Percentiles rank a stretch among this genome's conserved stretches.
These are phyloP conservation scores for Carex arenaria DNA, from an alignment of 202 grass and related monocot species.

Conservation along the genomic window DNA sequence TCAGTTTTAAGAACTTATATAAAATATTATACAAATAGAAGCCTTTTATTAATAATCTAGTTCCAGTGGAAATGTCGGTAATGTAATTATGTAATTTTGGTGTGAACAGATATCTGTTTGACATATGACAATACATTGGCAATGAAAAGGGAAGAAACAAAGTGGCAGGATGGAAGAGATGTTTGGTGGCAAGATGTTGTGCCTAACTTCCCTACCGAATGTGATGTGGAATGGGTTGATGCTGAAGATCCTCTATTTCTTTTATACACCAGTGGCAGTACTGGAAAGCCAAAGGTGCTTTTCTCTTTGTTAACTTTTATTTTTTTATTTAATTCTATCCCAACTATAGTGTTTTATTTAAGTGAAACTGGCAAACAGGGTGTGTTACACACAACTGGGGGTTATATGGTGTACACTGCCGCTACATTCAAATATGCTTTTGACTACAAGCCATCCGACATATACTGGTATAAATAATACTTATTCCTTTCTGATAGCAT, in stretches of 20 bases:
- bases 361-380: conserved; percentile 42
- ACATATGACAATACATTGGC: conserved; percentile 72
- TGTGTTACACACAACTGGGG: conserved; percentile 96
- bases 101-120: conserved; percentile 67
- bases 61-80: conserved; percentile 9
- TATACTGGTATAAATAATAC: conserved; percentile 73
- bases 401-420: conserved; percentile 94
- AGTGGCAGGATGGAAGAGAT: conserved; percentile 67
- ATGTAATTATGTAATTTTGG: conserved; percentile 25
- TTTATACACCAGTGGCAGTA: conserved; percentile 96
- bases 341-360: conserved; percentile 23
- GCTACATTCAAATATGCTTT: conserved; percentile 97
- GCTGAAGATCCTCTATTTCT: conserved; percentile 98
- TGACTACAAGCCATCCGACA: conserved; percentile 81
- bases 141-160: conserved; percentile 69
- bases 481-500: background rate
- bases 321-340: conserved; percentile 12
- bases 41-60: conserved; percentile 14
- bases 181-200: conserved; percentile 98
- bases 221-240: conserved; percentile 94
- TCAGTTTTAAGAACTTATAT: conserved; percentile 27
- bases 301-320: conserved; percentile 9
- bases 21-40: background rate
- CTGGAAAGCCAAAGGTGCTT: conserved; percentile 90
- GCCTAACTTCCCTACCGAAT: conserved; percentile 66